phyloP scores from a whole-genome alignment of 768 basidiomycete species.

The Asterophora lycoperdoides region DNA sequence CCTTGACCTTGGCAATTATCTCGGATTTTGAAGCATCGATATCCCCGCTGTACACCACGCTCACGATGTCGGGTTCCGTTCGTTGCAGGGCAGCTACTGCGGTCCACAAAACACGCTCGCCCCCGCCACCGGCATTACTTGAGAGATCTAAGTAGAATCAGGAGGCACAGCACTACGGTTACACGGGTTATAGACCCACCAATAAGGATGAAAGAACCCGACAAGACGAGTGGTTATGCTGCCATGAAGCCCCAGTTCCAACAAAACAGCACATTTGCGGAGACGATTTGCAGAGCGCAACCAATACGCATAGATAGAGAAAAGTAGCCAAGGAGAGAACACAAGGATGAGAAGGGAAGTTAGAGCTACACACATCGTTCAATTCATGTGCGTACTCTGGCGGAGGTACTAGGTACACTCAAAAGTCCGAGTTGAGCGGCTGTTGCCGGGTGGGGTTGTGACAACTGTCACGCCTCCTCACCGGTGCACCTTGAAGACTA shows the following conservation, averaged over 20 bases:
- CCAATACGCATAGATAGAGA: slow-evolving; percentile 7
- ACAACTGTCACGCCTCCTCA: not conserved
- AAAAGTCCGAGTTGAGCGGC: too few species aligned
- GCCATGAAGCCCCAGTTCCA: slow-evolving; percentile 22
- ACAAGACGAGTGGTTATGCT: slow-evolving; percentile 38
- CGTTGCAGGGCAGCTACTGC: slow-evolving; percentile 77
- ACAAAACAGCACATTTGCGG: slow-evolving; percentile 6
- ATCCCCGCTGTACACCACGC: slow-evolving; percentile 89
- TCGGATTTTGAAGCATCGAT: slow-evolving; percentile 70
- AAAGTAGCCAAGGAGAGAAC: slow-evolving; percentile 8
- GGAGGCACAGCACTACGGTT: slow-evolving; percentile 12
- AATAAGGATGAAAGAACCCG: slow-evolving; percentile 95
- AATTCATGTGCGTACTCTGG: not conserved
- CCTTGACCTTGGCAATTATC: slow-evolving; percentile 81
- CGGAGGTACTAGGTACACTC: too few species aligned
- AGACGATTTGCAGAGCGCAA: slow-evolving; percentile 11
- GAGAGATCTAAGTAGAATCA: slow-evolving; percentile 35
- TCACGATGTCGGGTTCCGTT: slow-evolving; percentile 58
- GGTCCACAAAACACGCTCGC: slow-evolving; percentile 93
- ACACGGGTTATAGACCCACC: slow-evolving; percentile 45
- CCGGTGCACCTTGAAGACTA: too few species aligned
- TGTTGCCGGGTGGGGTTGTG: too few species aligned
- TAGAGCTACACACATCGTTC: not conserved
- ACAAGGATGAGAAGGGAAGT: not conserved
- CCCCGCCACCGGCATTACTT: slow-evolving; percentile 95